Conservation (phyloP, 1,284 basidiomycete species). For the Austroboletus niveus region DNA sequence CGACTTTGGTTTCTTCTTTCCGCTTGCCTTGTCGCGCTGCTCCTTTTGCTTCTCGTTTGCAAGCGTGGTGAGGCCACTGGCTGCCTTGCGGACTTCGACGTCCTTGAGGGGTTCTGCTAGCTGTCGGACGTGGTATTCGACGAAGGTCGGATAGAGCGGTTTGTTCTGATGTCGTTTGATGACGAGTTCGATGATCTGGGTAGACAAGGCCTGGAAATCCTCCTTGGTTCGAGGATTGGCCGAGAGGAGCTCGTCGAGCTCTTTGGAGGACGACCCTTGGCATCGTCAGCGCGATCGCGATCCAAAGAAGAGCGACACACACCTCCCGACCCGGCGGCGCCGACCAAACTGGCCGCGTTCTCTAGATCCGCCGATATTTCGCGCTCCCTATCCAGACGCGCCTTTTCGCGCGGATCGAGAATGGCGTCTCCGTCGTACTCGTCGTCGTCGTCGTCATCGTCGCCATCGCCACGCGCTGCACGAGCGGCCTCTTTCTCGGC, state of each 20-base stretch:
- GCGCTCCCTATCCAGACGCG: slow-evolving; percentile 69
- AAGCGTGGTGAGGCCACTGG: slow-evolving; percentile 76
- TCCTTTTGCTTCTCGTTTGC: slow-evolving; percentile 95
- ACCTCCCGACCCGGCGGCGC: slow-evolving; percentile 68
- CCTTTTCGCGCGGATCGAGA: slow-evolving; percentile 78
- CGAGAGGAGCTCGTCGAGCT: slow-evolving; percentile 68
- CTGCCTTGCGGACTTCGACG: slow-evolving; percentile 85
- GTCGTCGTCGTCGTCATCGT: slow-evolving; percentile 32
- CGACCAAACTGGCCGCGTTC: slow-evolving; percentile 80
- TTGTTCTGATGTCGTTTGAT: slow-evolving; percentile 77
- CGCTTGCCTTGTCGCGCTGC: slow-evolving; percentile 77
- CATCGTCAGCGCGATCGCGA: not conserved
- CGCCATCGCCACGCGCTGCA: slow-evolving; percentile 24
- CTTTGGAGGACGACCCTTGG: slow-evolving; percentile 61
- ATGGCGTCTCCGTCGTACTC: slow-evolving; percentile 76
- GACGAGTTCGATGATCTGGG: slow-evolving; percentile 68
- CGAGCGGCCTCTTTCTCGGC: slow-evolving; percentile 80
- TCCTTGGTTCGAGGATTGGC: slow-evolving; percentile 82
- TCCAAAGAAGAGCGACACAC: not conserved
- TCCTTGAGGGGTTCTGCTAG: slow-evolving; percentile 77
- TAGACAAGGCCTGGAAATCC: slow-evolving; percentile 75
- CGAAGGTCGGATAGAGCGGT: slow-evolving; percentile 78
- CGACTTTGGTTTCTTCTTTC: slow-evolving; percentile 85
- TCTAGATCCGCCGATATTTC: slow-evolving; percentile 85
- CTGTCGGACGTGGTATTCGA: slow-evolving; percentile 78